Evolutionary conservation across 495 filamentous ascomycete genomes (phyloP).

Genomic region (Pyronema domesticum): DNA sequence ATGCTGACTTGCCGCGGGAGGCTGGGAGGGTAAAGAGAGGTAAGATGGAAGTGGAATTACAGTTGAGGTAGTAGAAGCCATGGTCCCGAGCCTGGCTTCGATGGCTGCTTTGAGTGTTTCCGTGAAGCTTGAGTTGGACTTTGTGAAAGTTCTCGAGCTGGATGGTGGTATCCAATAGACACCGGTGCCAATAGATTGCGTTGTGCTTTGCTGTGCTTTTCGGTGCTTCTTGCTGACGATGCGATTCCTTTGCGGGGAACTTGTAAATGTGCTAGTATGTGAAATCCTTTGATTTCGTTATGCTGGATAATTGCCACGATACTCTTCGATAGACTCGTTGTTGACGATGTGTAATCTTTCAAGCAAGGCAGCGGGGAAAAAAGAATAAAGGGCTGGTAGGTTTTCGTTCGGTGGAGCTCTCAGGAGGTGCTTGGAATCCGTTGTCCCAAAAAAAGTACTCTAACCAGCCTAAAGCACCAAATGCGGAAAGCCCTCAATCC

Average conservation of each 20-base stretch:
- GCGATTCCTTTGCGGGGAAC: not conserved
- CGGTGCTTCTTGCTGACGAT: too few relatives aligned
- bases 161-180: too few relatives aligned
- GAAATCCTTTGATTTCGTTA: not conserved
- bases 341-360: not conserved
- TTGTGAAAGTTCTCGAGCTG: too few relatives aligned
- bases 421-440: constrained; percentile 1
- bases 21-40: not conserved
- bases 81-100: too few relatives aligned
- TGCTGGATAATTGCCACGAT: not conserved
- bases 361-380: not conserved
- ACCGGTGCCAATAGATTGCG: too few relatives aligned
- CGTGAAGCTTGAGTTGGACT: too few relatives aligned
- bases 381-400: constrained; percentile 1
- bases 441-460: constrained; percentile 1
- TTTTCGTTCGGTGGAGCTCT: not conserved
- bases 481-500: not conserved
- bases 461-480: not conserved
- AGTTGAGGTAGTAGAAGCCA: too few relatives aligned
- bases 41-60: not conserved
- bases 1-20: not conserved
- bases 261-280: not conserved
- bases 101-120: too few relatives aligned
- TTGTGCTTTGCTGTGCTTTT: too few relatives aligned
- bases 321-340: not conserved